These are phyloP conservation scores for Pseudisothecium myosuroides DNA, from an alignment of 225 moss, liverwort and hornwort genomes.

Conservation along the genomic window DNA sequence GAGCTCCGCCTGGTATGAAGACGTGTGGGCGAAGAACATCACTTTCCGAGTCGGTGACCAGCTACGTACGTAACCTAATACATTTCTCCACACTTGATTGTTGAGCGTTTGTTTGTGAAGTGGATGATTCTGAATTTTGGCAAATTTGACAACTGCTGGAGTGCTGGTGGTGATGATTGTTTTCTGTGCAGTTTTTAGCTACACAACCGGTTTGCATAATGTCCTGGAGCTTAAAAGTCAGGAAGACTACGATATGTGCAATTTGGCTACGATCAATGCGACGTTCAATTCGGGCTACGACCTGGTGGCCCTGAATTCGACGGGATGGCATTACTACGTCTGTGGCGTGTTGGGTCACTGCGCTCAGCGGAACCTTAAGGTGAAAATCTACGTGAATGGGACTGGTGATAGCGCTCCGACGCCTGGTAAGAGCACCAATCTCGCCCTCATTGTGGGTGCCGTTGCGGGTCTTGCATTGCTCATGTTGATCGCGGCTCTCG, in stretches of 20 bases:
- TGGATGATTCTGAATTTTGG: neutral
- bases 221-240: neutral
- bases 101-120: too few species aligned
- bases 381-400: constrained; percentile 13
- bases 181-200: constrained; percentile 14
- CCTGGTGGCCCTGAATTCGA: neutral
- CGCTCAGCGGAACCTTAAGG: constrained; percentile 7
- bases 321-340: constrained; percentile 22
- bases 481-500: neutral
- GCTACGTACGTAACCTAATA: neutral
- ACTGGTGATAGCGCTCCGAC: neutral
- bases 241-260: constrained; percentile 22
- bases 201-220: constrained; percentile 21
- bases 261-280: neutral
- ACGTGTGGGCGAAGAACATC: constrained; percentile 28
- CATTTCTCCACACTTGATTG: neutral
- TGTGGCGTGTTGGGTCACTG: constrained; percentile 27
- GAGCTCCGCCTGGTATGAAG: constrained; percentile 24
- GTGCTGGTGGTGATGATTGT: neutral
- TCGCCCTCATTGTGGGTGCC: neutral
- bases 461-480: neutral
- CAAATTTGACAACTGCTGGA: neutral
- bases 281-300: constrained; percentile 25
- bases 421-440: neutral
- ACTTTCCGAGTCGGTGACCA: constrained; percentile 21